phyloP scores from a whole-genome alignment of 495 filamentous ascomycete genomes.

The Penicillium salamii region DNA sequence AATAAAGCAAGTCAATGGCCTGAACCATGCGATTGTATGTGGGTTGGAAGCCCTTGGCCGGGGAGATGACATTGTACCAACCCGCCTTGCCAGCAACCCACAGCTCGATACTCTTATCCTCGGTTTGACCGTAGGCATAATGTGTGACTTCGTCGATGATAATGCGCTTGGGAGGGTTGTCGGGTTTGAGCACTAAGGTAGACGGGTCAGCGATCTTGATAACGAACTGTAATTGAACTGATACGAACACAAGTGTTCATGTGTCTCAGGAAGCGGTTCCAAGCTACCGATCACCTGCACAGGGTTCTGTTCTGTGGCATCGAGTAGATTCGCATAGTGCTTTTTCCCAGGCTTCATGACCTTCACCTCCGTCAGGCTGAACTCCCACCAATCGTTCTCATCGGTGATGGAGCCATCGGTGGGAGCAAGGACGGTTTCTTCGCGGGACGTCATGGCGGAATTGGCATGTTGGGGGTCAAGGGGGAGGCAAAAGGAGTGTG shows the following conservation, averaged over 20 bases:
- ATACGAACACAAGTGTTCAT: conserved; percentile 40
- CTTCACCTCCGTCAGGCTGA: conserved; percentile 51
- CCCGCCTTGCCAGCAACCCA: conserved; percentile 79
- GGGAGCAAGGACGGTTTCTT: conserved; percentile 54
- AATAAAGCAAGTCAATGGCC: conserved; percentile 69
- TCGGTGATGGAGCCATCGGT: conserved; percentile 51
- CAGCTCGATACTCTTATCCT: conserved; percentile 56
- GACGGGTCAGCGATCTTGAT: conserved; percentile 25
- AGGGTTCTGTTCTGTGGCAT: conserved; percentile 49
- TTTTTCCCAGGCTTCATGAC: conserved; percentile 49
- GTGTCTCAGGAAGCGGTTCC: conserved; percentile 45
- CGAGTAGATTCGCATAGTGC: conserved; percentile 51
- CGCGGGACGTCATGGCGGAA: conserved; percentile 48
- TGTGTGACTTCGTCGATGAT: conserved; percentile 59
- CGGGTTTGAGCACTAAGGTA: conserved; percentile 41
- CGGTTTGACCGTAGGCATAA: conserved; percentile 69
- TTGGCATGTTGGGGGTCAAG: conserved; percentile 28
- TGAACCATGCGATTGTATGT: conserved; percentile 66
- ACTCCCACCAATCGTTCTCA: conserved; percentile 61
- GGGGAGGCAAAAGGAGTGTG: background rate
- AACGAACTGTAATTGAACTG: conserved; percentile 11
- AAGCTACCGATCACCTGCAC: conserved; percentile 54
- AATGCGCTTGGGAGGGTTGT: conserved; percentile 52
- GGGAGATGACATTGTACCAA: conserved; percentile 68
- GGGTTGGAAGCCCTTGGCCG: conserved; percentile 56